These are phyloP conservation scores for Eucalyptus leucophloia DNA, from an alignment of 345 rosid genomes.

Conservation along the genomic window DNA sequence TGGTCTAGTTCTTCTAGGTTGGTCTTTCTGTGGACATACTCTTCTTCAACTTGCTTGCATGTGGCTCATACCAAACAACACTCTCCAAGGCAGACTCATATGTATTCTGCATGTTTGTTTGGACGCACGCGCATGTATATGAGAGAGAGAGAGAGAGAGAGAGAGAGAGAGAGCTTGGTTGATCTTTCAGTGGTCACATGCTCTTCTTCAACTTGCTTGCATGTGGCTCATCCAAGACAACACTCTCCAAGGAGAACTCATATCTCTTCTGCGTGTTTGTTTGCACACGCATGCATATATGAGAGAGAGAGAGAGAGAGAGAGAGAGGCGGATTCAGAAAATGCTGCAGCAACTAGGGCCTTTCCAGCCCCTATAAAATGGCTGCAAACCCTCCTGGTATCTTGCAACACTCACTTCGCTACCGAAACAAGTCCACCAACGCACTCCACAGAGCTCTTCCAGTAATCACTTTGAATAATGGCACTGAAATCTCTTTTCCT, in stretches of 20 bases:
- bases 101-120: neutral
- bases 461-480: neutral
- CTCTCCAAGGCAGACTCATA: neutral
- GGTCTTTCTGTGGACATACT: neutral
- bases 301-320: neutral
- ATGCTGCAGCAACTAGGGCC: slow-evolving; percentile 13
- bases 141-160: neutral
- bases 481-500: slow-evolving; percentile 15
- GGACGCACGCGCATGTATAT: neutral
- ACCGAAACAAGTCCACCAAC: neutral
- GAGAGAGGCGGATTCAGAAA: neutral
- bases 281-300: neutral
- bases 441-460: neutral
- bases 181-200: neutral
- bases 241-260: neutral
- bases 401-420: neutral
- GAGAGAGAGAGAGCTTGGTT: neutral
- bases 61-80: neutral
- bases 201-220: neutral
- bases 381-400: neutral
- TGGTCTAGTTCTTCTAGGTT: neutral
- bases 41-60: neutral
- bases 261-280: neutral
- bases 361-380: slow-evolving; percentile 11
- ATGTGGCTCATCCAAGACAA: neutral